phyloP scores from a whole-genome alignment of 2,329 filamentous ascomycete species.

The Onygenales sp. region DNA sequence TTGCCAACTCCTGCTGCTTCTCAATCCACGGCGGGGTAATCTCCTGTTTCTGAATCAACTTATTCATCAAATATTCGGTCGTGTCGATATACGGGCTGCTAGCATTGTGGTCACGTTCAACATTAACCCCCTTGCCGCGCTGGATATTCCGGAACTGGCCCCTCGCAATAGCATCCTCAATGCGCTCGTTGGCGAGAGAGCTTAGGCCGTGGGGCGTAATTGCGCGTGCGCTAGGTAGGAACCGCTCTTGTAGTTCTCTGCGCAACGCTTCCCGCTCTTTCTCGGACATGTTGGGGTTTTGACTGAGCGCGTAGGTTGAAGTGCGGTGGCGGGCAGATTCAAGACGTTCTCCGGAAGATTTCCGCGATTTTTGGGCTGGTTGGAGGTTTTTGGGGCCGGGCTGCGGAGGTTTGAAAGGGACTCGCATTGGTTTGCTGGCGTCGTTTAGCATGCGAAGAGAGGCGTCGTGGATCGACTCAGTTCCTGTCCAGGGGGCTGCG shows the following conservation, averaged over 20 bases:
- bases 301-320: conserved; percentile 44
- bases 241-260: conserved; percentile 69
- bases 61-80: conserved; percentile 96
- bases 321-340: conserved; percentile 51
- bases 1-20: conserved; percentile 84
- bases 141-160: conserved; percentile 83
- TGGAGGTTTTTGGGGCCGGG: conserved; percentile 35
- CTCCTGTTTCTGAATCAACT: conserved; percentile 93
- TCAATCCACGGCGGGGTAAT: conserved; percentile 98
- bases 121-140: conserved; percentile 61
- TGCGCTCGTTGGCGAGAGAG: conserved; percentile 79
- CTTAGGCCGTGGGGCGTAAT: conserved; percentile 70
- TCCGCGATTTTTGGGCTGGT: conserved; percentile 33
- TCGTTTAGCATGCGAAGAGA: conserved; percentile 71
- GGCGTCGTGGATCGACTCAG: conserved; percentile 63
- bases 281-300: conserved; percentile 51
- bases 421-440: conserved; percentile 47
- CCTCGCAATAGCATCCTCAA: conserved; percentile 85
- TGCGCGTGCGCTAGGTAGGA: conserved; percentile 59
- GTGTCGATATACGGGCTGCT: conserved; percentile 89
- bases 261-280: conserved; percentile 63
- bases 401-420: conserved; percentile 31
- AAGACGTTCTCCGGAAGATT: conserved; percentile 40
- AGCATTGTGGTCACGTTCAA: conserved; percentile 66
- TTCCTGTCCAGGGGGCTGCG: conserved; percentile 66